Base-by-base conservation (phyloP, 495 filamentous ascomycete species). In the Hyaloscypha hepaticicola region DNA sequence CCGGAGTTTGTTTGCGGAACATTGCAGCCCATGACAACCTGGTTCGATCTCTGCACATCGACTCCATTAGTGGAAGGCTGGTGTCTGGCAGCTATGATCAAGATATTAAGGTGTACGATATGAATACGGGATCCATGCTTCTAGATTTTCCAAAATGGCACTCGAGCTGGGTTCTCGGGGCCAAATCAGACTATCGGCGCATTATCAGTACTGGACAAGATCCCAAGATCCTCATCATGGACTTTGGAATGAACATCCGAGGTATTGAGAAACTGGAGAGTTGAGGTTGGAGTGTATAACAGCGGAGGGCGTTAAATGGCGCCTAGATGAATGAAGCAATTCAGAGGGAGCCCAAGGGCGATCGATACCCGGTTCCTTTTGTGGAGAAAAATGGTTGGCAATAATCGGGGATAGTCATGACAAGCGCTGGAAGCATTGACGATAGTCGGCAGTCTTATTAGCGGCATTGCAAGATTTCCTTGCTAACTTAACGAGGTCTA, bases 121-220 rank as follows among this genome's bases (percentile, higher is more conserved):
- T 92, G 69, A 84, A 87, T 53, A 86, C 85, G 5, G 93, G 93
- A 29, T 79, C 85, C 53, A 78, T 87, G 45, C 81, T 91, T 31
- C 82, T 93, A 56, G 85, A 90, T 64, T 90, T 96, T 66, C 89
- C 90, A 21, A 87, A 89, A 60, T 98, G 92, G 91, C 95, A 96
- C 45, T 88, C 88, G 19, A 96, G 92, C 71, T 98, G 96, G 96
- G 96, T 97, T 69, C 76, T 99, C 49, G 91, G 90, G 65, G 95
- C 96, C 27, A 97, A 98, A 78, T 90, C 89, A 33, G 95, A 99
- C 74, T 97, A 97, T 73, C 81, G 94, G 55, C 84, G 95, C 38
- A 93, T 99, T 62, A 88, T 99, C 51, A 91, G 90, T 61, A 96
- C 96, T 0, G 93, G 91, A 49, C 95, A 99, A 76, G 93, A 98